Percentiles rank a stretch among this genome's conserved stretches.
phyloP scores from a whole-genome alignment of 257 asterid genomes.

The Primulina huaijiensis region DNA sequence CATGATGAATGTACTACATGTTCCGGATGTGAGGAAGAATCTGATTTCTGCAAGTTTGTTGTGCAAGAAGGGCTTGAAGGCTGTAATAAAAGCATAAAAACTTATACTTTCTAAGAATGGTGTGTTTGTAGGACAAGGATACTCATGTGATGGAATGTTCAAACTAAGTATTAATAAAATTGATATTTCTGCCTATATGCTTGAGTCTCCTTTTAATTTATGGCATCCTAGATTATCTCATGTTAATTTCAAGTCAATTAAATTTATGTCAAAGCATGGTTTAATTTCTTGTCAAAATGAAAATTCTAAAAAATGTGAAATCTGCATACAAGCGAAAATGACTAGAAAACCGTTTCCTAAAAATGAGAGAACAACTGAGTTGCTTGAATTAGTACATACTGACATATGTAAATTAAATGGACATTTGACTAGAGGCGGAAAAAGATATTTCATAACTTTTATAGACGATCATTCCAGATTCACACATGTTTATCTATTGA shows the following conservation, averaged over 20 bases:
- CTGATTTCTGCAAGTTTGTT: too few species aligned
- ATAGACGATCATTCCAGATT: not conserved
- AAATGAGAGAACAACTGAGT: not conserved
- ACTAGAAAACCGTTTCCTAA: not conserved
- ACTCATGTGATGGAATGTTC: slow-evolving; percentile 1
- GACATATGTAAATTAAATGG: not conserved
- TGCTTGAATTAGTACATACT: not conserved
- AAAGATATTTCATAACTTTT: not conserved
- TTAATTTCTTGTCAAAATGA: too few species aligned
- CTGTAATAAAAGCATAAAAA: too few species aligned
- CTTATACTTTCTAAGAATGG: too few species aligned
- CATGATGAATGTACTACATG: too few species aligned
- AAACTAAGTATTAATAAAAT: slow-evolving; percentile 1
- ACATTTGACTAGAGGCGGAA: not conserved
- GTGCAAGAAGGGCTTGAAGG: too few species aligned
- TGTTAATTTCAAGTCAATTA: too few species aligned
- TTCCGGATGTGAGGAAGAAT: too few species aligned
- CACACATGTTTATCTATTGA: not conserved
- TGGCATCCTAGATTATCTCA: too few species aligned
- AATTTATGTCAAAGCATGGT: too few species aligned
- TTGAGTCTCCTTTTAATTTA: too few species aligned
- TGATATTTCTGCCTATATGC: not conserved
- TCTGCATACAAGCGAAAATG: not conserved
- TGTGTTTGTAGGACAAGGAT: too few species aligned
- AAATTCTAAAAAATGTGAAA: not conserved